phyloP scores from a whole-genome alignment of 192 early-diverging fungal species.

The Kickxella alabastrina region DNA sequence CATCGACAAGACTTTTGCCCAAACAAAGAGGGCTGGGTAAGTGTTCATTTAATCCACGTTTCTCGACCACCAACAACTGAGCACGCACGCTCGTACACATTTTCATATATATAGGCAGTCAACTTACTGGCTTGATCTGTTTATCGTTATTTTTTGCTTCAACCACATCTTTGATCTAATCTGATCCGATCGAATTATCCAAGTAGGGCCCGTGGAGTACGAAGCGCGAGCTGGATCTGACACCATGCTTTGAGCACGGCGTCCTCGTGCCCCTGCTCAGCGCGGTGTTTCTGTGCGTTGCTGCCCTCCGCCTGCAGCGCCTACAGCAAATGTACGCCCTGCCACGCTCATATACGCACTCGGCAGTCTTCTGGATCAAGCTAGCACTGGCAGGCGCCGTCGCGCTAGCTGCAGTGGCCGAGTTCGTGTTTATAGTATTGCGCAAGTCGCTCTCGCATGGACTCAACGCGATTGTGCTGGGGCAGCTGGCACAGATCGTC shows the following conservation, averaged over 20 bases:
- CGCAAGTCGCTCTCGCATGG: background rate
- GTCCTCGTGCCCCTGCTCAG: constrained; percentile 10
- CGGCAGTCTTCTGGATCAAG: constrained; percentile 11
- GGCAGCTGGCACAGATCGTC: constrained; percentile 10
- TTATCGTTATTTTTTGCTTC: too few relatives aligned
- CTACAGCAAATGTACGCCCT: constrained; percentile 1
- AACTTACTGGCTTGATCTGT: too few relatives aligned
- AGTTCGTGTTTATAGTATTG: constrained; percentile 1
- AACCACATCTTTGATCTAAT: too few relatives aligned
- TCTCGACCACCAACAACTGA: too few relatives aligned
- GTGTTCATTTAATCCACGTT: constrained; percentile 1
- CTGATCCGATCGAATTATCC: too few relatives aligned
- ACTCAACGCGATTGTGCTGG: constrained; percentile 7
- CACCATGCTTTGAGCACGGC: constrained; percentile 33
- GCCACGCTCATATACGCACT: constrained; percentile 2
- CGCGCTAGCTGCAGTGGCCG: constrained; percentile 1
- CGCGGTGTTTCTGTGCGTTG: constrained; percentile 10
- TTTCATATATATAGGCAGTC: too few relatives aligned
- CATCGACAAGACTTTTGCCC: constrained; percentile 7
- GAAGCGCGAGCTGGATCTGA: constrained; percentile 23
- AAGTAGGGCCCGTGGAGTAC: constrained; percentile 38
- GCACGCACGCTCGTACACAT: too few relatives aligned
- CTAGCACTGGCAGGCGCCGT: constrained; percentile 7
- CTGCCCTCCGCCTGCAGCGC: background rate
- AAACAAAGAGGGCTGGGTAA: constrained; percentile 18